phyloP scores from a whole-genome alignment of 1,284 basidiomycete genomes.

The Cutaneotrichosporon sp. region DNA sequence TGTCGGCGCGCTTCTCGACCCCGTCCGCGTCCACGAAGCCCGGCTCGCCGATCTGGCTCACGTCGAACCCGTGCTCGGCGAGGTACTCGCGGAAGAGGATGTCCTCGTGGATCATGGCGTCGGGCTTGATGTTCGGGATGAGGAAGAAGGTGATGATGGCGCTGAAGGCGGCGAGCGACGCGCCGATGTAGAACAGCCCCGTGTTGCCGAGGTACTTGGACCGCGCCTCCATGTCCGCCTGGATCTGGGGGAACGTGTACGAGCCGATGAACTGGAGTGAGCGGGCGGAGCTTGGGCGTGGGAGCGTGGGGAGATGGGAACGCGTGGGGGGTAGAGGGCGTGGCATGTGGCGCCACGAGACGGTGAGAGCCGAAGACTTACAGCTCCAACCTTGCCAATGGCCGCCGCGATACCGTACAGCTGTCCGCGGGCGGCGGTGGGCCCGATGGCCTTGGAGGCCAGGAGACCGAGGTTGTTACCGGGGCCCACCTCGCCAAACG shows the following conservation, averaged over 20 bases:
- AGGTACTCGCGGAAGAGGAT: constrained; percentile 76
- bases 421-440: constrained; percentile 81
- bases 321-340: too few relatives aligned
- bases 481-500: constrained; percentile 69
- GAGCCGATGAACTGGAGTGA: constrained; percentile 68
- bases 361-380: not conserved
- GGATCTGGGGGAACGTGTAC: constrained; percentile 68
- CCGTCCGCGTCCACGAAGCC: constrained; percentile 2
- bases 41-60: constrained; percentile 21
- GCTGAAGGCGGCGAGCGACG: constrained; percentile 72
- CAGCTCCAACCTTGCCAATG: constrained; percentile 81
- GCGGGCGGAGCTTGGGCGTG: not conserved
- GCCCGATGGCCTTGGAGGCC: constrained; percentile 73
- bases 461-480: constrained; percentile 79
- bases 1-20: not conserved
- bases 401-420: constrained; percentile 85
- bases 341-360: not conserved
- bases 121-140: constrained; percentile 70
- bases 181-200: constrained; percentile 48
- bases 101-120: constrained; percentile 80
- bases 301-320: too few relatives aligned
- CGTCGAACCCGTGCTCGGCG: constrained; percentile 65
- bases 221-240: constrained; percentile 34
- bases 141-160: constrained; percentile 73
- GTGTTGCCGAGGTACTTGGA: constrained; percentile 45